These are phyloP conservation scores for Microbotryum saponariae DNA, from an alignment of 1,284 basidiomycete genomes.

Conservation along the genomic window DNA sequence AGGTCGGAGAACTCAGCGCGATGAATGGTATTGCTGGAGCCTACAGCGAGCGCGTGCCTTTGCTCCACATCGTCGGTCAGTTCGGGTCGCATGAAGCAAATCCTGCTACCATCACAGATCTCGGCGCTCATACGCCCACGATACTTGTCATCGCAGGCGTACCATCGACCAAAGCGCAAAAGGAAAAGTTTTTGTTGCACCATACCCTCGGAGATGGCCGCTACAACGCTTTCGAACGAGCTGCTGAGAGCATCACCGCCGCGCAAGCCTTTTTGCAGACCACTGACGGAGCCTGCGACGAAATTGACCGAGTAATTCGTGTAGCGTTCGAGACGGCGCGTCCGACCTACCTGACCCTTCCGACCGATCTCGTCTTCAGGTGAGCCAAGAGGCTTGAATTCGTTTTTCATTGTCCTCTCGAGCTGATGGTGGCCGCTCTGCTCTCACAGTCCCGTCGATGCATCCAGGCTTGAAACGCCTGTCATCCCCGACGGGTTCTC, in stretches of 20 bases:
- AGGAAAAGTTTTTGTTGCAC: constrained; percentile 43
- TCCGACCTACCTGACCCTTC: constrained; percentile 81
- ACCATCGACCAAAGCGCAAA: constrained; percentile 66
- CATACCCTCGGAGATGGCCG: constrained; percentile 66
- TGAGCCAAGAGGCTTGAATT: too few species aligned
- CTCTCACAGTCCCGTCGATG: constrained; percentile 22
- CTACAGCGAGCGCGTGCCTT: constrained; percentile 74
- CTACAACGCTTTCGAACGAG: constrained; percentile 68
- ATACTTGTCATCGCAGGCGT: constrained; percentile 44
- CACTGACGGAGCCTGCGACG: constrained; percentile 52
- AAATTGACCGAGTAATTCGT: constrained; percentile 73
- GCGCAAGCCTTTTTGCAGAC: constrained; percentile 57
- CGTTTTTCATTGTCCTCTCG: too few species aligned
- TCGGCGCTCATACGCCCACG: too few species aligned
- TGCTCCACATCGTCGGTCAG: constrained; percentile 73
- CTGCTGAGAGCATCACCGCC: constrained; percentile 65
- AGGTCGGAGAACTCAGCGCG: constrained; percentile 71
- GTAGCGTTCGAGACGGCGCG: constrained; percentile 64
- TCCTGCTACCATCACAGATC: too few species aligned
- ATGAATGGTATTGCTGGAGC: constrained; percentile 59
- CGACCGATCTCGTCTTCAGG: constrained; percentile 63
- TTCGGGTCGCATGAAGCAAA: too few species aligned
- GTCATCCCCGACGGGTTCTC: constrained; percentile 40
- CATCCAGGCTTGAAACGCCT: constrained; percentile 57
- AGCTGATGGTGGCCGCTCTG: not conserved